phyloP scores from a whole-genome alignment of 202 grass and related monocot species.

The Bolboschoenoplectus hybrid region DNA sequence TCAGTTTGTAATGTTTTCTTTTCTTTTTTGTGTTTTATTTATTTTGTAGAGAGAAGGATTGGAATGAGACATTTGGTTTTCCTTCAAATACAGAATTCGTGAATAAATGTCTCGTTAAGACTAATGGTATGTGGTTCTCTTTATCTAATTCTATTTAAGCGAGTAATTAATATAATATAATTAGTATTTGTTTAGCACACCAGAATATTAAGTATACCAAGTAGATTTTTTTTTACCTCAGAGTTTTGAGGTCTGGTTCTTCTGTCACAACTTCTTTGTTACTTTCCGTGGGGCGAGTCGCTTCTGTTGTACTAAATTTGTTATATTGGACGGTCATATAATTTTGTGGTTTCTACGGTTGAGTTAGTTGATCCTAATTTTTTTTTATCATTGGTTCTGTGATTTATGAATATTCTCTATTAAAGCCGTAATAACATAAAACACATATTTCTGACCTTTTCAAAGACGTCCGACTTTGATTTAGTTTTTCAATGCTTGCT shows the following conservation, averaged over 20 bases:
- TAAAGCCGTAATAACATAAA: background rate
- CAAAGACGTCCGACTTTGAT: background rate
- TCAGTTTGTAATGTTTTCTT: background rate
- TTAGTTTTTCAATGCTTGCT: background rate
- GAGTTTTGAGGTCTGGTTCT: background rate
- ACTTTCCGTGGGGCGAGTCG: background rate
- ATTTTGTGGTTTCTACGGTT: background rate
- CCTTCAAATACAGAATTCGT: conserved; percentile 58
- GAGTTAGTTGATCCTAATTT: background rate
- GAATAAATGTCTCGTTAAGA: conserved; percentile 40
- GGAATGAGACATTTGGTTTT: conserved; percentile 77
- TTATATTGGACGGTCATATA: background rate
- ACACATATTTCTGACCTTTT: background rate
- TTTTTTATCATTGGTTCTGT: background rate
- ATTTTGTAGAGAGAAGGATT: conserved; percentile 57
- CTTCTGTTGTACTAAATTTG: background rate
- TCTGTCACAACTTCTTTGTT: background rate
- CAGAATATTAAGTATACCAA: too few species aligned
- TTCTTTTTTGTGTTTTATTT: background rate
- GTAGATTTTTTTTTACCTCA: background rate
- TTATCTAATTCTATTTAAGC: background rate
- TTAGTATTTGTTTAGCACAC: background rate
- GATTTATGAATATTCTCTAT: background rate
- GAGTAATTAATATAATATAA: background rate
- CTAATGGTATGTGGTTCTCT: conserved; percentile 40